Percentiles rank a stretch among this genome's conserved stretches.
phyloP scores from a whole-genome alignment of 352 stramenopile genomes.

The Phytophthora cactorum region DNA sequence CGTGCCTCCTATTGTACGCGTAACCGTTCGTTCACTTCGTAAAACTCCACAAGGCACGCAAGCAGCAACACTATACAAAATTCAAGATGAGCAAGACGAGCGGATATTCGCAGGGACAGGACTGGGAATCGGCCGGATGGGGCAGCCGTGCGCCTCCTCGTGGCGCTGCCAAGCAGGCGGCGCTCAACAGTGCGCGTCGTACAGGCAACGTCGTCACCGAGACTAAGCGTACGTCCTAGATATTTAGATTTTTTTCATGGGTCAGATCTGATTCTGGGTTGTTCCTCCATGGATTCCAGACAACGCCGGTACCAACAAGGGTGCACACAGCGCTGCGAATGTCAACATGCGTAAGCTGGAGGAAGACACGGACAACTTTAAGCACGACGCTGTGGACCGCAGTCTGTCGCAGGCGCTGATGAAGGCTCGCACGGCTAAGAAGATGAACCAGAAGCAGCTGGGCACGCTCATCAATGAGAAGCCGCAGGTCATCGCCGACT shows the following conservation, averaged over 20 bases:
- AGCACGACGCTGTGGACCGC: constrained; percentile 86
- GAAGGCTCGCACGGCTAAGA: constrained; percentile 96
- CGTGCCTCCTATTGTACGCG: not conserved
- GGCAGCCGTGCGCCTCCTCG: constrained; percentile 66
- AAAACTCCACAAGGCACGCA: constrained; percentile 15
- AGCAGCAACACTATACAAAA: constrained; percentile 15
- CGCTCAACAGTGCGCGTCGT: constrained; percentile 79
- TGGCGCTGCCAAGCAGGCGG: constrained; percentile 66
- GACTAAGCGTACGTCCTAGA: constrained; percentile 61
- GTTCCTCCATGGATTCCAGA: constrained; percentile 36
- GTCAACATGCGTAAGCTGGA: constrained; percentile 93
- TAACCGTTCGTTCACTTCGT: constrained; percentile 31
- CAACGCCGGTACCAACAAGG: constrained; percentile 85
- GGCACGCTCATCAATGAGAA: constrained; percentile 96
- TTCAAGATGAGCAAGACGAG: constrained; percentile 67
- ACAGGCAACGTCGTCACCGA: constrained; percentile 76
- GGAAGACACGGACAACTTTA: constrained; percentile 91
- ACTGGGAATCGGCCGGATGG: constrained; percentile 80
- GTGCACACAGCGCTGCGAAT: constrained; percentile 70
- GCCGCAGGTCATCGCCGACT: constrained; percentile 97
- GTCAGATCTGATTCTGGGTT: not conserved
- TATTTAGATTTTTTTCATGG: not conserved
- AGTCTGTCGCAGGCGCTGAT: constrained; percentile 93
- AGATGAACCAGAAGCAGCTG: constrained; percentile 98
- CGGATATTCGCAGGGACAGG: constrained; percentile 76